A percentile compares a stretch with the other conserved stretches of the same genome.
These are phyloP conservation scores for Phyllostachys edulis DNA, from an alignment of 176 grass and related monocot species.

Conservation along the genomic window DNA sequence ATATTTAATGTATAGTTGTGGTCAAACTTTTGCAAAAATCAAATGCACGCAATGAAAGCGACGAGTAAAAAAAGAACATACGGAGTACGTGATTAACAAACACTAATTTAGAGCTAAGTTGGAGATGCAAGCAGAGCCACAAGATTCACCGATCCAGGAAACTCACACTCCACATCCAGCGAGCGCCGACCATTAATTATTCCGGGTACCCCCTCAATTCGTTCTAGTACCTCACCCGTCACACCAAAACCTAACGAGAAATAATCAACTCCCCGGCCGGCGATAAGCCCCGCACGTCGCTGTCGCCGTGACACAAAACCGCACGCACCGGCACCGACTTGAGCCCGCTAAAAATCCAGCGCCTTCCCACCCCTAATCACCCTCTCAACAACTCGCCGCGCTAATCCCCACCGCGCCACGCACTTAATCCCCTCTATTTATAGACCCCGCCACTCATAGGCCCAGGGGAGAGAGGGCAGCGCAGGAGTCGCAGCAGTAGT, in stretches of 20 bases:
- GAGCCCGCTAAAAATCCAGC: conserved; percentile 4
- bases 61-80: too few species aligned
- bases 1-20: too few species aligned
- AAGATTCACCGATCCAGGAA: not conserved
- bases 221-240: not conserved
- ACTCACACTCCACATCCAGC: not conserved
- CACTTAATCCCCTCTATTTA: conserved; percentile 46
- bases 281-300: conserved; percentile 24
- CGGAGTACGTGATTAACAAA: not conserved
- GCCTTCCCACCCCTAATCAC: not conserved
- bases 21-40: too few species aligned
- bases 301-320: not conserved
- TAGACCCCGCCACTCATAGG: conserved; percentile 37
- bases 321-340: conserved; percentile 35
- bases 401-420: conserved; percentile 23
- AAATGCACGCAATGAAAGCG: too few species aligned
- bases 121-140: not conserved
- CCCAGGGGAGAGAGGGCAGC: not conserved
- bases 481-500: not conserved
- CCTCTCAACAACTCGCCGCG: conserved; percentile 26
- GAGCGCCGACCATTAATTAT: conserved; percentile 32
- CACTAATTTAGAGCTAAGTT: not conserved
- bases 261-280: not conserved
- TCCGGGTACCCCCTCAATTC: not conserved
- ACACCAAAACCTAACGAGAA: conserved; percentile 25